Evolutionary conservation across 805 yeast species (phyloP), one percentile per base, ranked within the genome.

Genomic region (Alloascoidea africana): DNA sequence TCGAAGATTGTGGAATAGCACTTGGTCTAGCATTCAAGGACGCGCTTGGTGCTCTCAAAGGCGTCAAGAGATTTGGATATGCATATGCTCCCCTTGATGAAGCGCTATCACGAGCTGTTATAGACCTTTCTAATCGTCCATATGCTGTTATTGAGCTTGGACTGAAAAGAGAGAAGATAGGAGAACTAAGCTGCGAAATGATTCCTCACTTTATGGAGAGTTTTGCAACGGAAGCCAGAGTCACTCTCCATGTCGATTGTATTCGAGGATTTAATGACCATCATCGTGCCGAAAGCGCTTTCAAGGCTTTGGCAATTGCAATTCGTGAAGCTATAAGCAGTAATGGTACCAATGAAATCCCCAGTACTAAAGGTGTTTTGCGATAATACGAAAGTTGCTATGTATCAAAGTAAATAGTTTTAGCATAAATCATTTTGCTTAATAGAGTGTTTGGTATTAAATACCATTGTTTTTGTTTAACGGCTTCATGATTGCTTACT

Each of bases 71-170:
- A 48, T 91, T 89, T 52, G 98, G 98, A 13, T 52, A 70, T 33
- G 98, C 89, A 1, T 89, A 76, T 63, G 97, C 96, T 4, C 98
- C 98, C 2, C 65, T 91, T 41, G 98, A 91, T 56, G 98, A 91
- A 61, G 96, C 98, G 0, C 66, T 91, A 41, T 76, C 93, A 42
- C 66, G 98, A 38, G 95, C 96, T 0, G 98, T 91, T n/a, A 85
- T 91, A 5, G 98, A 91, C 52, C 64, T 91, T 42, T 83, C 95
- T 14, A 86, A 86, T 56, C 70, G 98, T 47, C 97, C 98, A 2
- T 87, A 60, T 58, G 93, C 96, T 0, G 91, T 84, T 14, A 66
- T 86, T 32, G 95, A 91, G 30, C 65, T 91, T 42, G 96, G 95
- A 0, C 68, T 91, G 51, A 81, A 79, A 58, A 70, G 98, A 45